Evolutionary conservation across 176 grass and related monocot genomes (phyloP), one percentile per base, ranked within the genome.

Genomic region (Paspalum vaginatum): DNA sequence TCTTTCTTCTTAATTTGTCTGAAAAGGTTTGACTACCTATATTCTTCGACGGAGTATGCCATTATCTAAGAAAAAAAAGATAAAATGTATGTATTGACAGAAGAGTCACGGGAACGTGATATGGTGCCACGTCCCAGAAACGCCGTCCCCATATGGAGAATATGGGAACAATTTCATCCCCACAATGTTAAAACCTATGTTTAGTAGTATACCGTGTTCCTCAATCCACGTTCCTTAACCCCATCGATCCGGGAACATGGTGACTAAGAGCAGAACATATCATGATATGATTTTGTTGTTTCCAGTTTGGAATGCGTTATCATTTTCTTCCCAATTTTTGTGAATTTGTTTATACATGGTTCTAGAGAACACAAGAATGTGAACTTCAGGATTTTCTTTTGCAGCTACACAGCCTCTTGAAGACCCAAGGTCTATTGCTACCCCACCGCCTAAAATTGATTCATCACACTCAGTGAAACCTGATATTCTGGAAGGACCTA

Each of bases 331-430:
- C 39, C 5, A 11, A 18, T 8, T 60, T 75, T 45, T 55, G 51
- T 18, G 17, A 24, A 38, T 61, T 65, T 77, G 18, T 49, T 22
- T 11, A 65, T 78, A 10, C 56, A 42, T 49, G 41, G 50, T 43
- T 65, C 21, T 21, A n/a, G 58, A 79, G 39, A 88, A 52, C 59
- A 66, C 44, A 63, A 79, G 24, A 40, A 81, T 44, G 13, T 61
- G 12, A 74, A 38, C 11, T 51, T 32, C 32, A 8, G 18, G 4
- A 56, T 25, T 38, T 70, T 44, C 41, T 83, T 49, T 52, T 75
- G 43, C 60, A 83, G 81, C 43, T 59, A 79, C 72, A 20, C 6
- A 21, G 10, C 20, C 26, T 65, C 48, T 51, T 78, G 44, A 52
- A 38, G 61, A 2, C 4, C 27, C 11, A 39, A 52, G 8, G 65